Evolutionary conservation across 495 filamentous ascomycete species (phyloP), one percentile per base, ranked within the genome.

Genomic region (Aspergillus ellipticus): DNA sequence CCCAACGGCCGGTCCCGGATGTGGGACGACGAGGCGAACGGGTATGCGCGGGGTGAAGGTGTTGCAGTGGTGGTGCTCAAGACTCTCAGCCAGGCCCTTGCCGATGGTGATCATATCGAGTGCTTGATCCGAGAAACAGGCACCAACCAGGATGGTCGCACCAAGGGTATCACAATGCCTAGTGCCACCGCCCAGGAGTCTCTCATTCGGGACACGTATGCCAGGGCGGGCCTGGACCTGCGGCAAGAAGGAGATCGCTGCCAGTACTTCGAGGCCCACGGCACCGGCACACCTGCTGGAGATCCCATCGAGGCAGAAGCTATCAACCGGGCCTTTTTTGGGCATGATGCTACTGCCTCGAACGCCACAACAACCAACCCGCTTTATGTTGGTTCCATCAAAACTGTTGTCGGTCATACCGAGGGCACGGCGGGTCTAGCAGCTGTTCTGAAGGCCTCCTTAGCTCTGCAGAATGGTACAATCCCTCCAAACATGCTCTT

Each of bases 371-470:
- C 33, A 54, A 16, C n/a, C n/a, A 60, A 57, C 3, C 5, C 58
- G 6, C 20, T 76, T 28, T 66, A 64, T 42, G 67, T 80, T 3
- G 75, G 78, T 3, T 72, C 70, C 0, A 64, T 80, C 21, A 82
- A 81, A 54, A 77, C 77, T 6, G 61, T 71, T 13, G 65, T 81
- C 53, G 79, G 82, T 2, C 82, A 82, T 53, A 58, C 56, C 6
- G 79, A 80, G 49, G 78, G 73, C 7, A 68, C 77, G 7, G 80
- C 79, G 2, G 33, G 33, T 2, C 13, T 37, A 6, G 33, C 33
- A 2, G 33, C 4, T 5, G 4, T 37, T 15, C 33, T 37, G 4
- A 37, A 37, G 10, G 33, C 33, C 33, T 37, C 33, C 33, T 9
- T 37, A 9, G 33, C 33, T 3, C 13, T 37, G 33, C 33, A 37